These are phyloP conservation scores for Cordyceps militaris DNA, from an alignment of 2,329 filamentous ascomycete species.

Conservation along the genomic window DNA sequence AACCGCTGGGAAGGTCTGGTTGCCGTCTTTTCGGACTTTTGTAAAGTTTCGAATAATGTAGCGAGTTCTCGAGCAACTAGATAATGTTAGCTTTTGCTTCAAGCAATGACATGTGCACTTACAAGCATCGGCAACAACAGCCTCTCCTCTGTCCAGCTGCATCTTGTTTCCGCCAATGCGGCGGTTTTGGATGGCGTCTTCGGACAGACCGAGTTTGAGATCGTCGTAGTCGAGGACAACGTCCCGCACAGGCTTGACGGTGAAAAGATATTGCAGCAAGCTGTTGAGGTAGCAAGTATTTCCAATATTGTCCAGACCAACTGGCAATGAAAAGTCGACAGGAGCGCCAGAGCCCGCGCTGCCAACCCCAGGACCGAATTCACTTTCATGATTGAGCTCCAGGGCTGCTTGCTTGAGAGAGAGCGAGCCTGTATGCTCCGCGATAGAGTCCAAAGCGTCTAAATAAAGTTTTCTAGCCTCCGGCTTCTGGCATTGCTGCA, in stretches of 20 bases:
- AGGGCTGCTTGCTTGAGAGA: conserved; percentile 22
- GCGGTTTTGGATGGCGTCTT: conserved; percentile 56
- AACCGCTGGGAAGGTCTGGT: conserved; percentile 70
- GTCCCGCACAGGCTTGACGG: conserved; percentile 71
- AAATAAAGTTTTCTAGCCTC: conserved; percentile 26
- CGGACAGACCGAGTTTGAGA: conserved; percentile 60
- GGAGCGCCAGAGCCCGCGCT: conserved; percentile 14
- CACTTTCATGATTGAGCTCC: conserved; percentile 20
- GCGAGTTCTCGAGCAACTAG: conserved; percentile 69
- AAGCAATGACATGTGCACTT: conserved; percentile 42
- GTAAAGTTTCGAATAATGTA: conserved; percentile 63
- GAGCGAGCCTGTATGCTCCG: conserved; percentile 24
- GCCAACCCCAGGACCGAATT: conserved; percentile 12
- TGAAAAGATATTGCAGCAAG: conserved; percentile 90
- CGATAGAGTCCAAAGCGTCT: conserved; percentile 30
- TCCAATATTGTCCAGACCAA: conserved; percentile 86
- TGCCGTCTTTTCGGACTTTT: conserved; percentile 51
- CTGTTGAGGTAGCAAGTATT: conserved; percentile 99
- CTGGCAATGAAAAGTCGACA: conserved; percentile 54
- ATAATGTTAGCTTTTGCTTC: conserved; percentile 26
- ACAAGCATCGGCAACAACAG: conserved; percentile 67
- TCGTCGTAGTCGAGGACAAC: conserved; percentile 71
- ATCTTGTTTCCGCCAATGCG: conserved; percentile 63
- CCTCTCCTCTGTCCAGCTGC: conserved; percentile 46
- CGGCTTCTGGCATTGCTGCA: conserved; percentile 22